phyloP scores from a whole-genome alignment of 768 basidiomycete genomes.

The Chiua virens region DNA sequence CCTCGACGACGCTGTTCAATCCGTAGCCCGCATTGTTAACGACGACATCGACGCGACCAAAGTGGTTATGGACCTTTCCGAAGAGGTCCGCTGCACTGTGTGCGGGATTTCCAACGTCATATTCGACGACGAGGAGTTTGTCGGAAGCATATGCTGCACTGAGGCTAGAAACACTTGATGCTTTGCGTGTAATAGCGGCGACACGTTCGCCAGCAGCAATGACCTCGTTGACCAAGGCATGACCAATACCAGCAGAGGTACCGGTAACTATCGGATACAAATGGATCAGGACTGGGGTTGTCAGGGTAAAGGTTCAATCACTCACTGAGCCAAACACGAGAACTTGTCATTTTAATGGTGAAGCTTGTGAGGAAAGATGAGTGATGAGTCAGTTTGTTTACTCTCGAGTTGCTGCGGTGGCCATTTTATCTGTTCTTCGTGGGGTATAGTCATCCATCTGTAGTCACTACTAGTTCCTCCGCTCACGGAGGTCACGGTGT shows the following conservation, averaged over 20 bases:
- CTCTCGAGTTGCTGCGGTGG: background rate
- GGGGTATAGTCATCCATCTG: background rate
- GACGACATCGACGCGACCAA: slow-evolving; percentile 34
- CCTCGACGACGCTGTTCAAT: slow-evolving; percentile 27
- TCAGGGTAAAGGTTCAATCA: background rate
- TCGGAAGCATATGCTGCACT: slow-evolving; percentile 10
- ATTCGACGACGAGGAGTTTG: slow-evolving; percentile 27
- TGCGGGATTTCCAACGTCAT: slow-evolving; percentile 30
- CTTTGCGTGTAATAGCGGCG: slow-evolving; percentile 29
- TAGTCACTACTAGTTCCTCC: background rate
- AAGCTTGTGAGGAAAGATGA: background rate
- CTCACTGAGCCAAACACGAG: slow-evolving; percentile 26
- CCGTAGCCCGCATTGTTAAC: slow-evolving; percentile 34
- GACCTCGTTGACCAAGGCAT: slow-evolving; percentile 26
- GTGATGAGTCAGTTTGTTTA: background rate
- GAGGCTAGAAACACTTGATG: slow-evolving; percentile 19
- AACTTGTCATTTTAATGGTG: slow-evolving; percentile 11
- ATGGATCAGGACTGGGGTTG: background rate
- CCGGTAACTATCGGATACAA: slow-evolving; percentile 36
- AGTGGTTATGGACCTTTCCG: slow-evolving; percentile 17
- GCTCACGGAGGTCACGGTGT: background rate
- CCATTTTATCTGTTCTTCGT: slow-evolving; percentile 11
- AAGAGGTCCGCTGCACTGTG: slow-evolving; percentile 22
- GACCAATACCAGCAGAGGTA: slow-evolving; percentile 41
- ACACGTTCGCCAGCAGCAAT: slow-evolving; percentile 28